phyloP scores from a whole-genome alignment of 352 stramenopile species.

The Globisporangium ultimum region DNA sequence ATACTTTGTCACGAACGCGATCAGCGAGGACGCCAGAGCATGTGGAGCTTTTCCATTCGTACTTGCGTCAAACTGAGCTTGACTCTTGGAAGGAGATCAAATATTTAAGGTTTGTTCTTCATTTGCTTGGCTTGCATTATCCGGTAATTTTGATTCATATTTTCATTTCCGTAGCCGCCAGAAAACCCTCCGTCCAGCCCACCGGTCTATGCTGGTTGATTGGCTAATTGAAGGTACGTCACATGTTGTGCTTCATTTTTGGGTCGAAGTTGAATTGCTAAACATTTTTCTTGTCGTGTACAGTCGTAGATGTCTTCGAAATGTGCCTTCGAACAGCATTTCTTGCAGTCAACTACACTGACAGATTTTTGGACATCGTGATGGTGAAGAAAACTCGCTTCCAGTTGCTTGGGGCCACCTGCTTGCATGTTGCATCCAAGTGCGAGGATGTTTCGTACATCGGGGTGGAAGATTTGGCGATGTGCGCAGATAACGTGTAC shows the following conservation, averaged over 20 bases:
- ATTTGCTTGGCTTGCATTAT: background rate
- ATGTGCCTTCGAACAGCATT: conserved; percentile 90
- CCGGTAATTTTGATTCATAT: conserved; percentile 1
- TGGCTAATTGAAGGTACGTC: conserved; percentile 87
- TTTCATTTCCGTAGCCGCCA: conserved; percentile 42
- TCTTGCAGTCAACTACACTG: conserved; percentile 89
- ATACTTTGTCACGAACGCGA: conserved; percentile 45
- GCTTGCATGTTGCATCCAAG: conserved; percentile 88
- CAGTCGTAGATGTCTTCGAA: conserved; percentile 91
- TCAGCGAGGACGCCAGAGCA: conserved; percentile 60
- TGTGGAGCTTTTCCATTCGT: conserved; percentile 75
- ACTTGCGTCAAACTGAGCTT: conserved; percentile 71
- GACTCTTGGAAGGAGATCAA: conserved; percentile 87
- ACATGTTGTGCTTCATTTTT: background rate
- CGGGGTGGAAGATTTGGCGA: conserved; percentile 87
- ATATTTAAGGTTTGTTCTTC: conserved; percentile 63
- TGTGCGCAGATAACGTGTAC: conserved; percentile 91
- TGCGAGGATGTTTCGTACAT: conserved; percentile 93
- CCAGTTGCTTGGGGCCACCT: conserved; percentile 88
- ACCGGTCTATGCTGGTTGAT: conserved; percentile 90
- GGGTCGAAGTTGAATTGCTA: background rate
- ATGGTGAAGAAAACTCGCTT: conserved; percentile 89
- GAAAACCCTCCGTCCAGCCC: conserved; percentile 76
- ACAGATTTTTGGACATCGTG: conserved; percentile 84
- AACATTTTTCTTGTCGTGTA: background rate